Base-by-base conservation (phyloP, 352 stramenopile genomes). In the Globisporangium acanthophoron region DNA sequence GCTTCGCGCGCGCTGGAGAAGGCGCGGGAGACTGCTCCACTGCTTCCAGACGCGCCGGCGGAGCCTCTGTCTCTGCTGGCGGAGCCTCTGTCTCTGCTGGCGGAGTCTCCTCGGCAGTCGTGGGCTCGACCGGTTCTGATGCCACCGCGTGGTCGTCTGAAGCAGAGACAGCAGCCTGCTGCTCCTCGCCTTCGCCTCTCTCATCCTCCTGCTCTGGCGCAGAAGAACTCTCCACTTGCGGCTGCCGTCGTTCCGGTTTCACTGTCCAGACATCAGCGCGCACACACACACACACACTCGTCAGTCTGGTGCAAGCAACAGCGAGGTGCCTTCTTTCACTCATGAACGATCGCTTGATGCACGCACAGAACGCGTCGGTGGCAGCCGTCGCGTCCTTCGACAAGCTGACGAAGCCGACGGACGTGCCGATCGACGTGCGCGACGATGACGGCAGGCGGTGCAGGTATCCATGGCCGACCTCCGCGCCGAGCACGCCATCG, bases 401-500 rank as follows among this genome's bases (percentile, higher is more conserved):
- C 9, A 95, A 72, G 58, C 78, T 90, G 21, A 93, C 79, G 66
- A 90, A 95, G 1, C 85, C 85, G 29, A 93, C 69, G 1, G 85
- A 95, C 27, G 71, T 74, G 40, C 85, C 85, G 39, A 81, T 73
- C 0, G 79, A 83, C 16, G 54, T 33, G 20, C 76, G 78, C 37
- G 76, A 88, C 2, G 64, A 68, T 8, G 71, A 76, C 27, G 96
- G 96, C 47, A 99, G 80, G 21, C 95, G 78, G 78, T 99, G 96
- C 27, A 99, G 72, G 56, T 97, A 98, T n/a, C 96, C 96, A 54
- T 97, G 94, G 5, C 87, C 96, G 21, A 99, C 90, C 61, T 98
- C 94, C 1, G 96, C 96, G 18, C 96, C 96, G 1, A 99, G 67
- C 5, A 98, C 77, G 46, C 96, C 92, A 43, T 89, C 71, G 27